A percentile compares a stretch with the other conserved stretches of the same genome.
Evolutionary conservation across 2,329 filamentous ascomycete genomes (phyloP).

Genomic region (Seiridium unicorne): DNA sequence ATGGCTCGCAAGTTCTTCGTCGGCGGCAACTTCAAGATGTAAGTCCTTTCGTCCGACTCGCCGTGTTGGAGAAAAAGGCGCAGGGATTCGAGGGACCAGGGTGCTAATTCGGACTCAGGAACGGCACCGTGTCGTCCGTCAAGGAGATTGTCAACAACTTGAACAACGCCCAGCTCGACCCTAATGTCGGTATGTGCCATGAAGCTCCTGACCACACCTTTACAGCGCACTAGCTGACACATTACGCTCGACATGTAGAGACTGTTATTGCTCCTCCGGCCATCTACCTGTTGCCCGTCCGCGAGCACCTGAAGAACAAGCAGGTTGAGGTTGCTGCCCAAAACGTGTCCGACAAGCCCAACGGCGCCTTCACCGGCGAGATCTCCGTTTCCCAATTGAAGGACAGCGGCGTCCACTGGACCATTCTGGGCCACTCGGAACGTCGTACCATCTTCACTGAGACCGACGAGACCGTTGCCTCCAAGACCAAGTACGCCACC

Average conservation of each 20-base stretch:
- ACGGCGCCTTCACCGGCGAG: conserved; percentile 96
- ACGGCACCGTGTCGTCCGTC: conserved; percentile 87
- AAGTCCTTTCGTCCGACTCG: conserved; percentile 33
- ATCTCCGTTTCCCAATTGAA: conserved; percentile 89
- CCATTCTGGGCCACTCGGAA: conserved; percentile 92
- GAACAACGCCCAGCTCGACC: conserved; percentile 79
- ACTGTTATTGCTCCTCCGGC: conserved; percentile 90
- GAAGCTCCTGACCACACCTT: neutral
- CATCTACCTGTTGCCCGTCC: conserved; percentile 86
- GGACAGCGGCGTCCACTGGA: conserved; percentile 86
- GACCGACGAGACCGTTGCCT: conserved; percentile 79
- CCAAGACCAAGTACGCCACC: conserved; percentile 91
- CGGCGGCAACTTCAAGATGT: conserved; percentile 99
- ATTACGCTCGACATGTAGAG: conserved; percentile 52
- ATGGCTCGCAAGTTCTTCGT: conserved; percentile 98
- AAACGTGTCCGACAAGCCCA: conserved; percentile 96
- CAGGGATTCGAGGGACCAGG: neutral
- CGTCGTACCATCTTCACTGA: conserved; percentile 87
- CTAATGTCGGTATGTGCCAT: conserved; percentile 63
- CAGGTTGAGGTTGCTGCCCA: conserved; percentile 87
- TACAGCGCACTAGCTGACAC: neutral
- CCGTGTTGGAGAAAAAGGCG: neutral
- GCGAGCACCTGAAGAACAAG: conserved; percentile 66
- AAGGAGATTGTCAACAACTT: conserved; percentile 87
- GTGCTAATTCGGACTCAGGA: conserved; percentile 56